Conservation (phyloP, 805 yeast species). For the Hanseniaspora jakobsenii region DNA sequence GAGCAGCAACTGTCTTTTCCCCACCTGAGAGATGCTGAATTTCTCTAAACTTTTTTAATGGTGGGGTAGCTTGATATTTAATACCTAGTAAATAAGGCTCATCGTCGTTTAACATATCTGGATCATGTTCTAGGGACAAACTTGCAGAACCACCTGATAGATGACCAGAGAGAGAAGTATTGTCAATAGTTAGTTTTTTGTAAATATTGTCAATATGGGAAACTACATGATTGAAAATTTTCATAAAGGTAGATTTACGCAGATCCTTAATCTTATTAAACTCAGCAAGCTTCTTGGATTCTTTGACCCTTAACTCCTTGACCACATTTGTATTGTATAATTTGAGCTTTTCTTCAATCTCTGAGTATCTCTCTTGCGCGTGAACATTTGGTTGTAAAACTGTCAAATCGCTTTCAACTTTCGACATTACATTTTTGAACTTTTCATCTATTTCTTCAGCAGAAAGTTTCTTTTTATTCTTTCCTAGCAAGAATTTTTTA, state of each 20-base stretch:
- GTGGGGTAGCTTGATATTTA: slow-evolving; percentile 91
- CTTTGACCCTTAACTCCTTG: slow-evolving; percentile 43
- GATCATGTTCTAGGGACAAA: slow-evolving; percentile 47
- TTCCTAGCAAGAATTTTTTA: slow-evolving; percentile 31
- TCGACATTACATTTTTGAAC: slow-evolving; percentile 32
- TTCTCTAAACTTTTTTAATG: slow-evolving; percentile 81
- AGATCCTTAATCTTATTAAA: slow-evolving; percentile 48
- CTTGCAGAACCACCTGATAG: slow-evolving; percentile 92
- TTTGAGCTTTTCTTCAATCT: slow-evolving; percentile 48
- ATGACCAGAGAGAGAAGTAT: slow-evolving; percentile 26
- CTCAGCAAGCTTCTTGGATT: slow-evolving; percentile 39
- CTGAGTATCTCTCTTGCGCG: slow-evolving; percentile 63
- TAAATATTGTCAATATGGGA: slow-evolving; percentile 62
- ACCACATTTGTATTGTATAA: slow-evolving; percentile 56
- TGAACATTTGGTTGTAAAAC: slow-evolving; percentile 64
- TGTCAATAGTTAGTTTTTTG: slow-evolving; percentile 64
- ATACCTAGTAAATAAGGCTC: slow-evolving; percentile 79
- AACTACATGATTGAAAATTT: slow-evolving; percentile 68
- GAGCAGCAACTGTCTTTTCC: slow-evolving; percentile 91
- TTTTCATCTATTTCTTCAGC: slow-evolving; percentile 24
- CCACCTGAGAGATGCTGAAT: slow-evolving; percentile 93
- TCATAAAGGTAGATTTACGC: slow-evolving; percentile 53
- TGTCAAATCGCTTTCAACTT: slow-evolving; percentile 27
- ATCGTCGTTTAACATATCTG: slow-evolving; percentile 50
- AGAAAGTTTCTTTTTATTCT: slow-evolving; percentile 15